These are phyloP conservation scores for Brasilioporus rufonigricans DNA, from an alignment of 768 basidiomycete species.

Conservation along the genomic window DNA sequence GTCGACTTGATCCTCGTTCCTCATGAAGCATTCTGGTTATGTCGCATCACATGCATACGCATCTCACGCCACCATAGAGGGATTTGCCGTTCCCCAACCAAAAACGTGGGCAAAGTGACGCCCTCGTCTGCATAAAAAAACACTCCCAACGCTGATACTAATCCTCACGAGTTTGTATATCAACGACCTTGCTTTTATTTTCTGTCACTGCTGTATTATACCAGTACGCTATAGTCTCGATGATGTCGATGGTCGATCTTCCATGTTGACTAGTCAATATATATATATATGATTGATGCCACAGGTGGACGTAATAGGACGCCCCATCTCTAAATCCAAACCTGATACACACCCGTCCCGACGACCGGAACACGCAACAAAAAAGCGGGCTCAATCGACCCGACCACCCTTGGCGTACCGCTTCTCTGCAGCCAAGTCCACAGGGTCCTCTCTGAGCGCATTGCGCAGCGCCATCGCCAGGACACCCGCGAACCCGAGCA, in stretches of 20 bases:
- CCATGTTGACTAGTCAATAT: no score
- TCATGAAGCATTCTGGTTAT: background rate
- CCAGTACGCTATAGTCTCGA: background rate
- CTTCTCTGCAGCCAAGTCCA: slow-evolving; percentile 11
- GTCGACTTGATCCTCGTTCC: background rate
- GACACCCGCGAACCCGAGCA: slow-evolving; percentile 8
- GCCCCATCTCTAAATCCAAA: no score
- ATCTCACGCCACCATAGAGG: no score
- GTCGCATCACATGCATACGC: no score
- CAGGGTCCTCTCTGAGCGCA: slow-evolving; percentile 17
- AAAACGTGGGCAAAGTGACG: background rate
- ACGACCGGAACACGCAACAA: no score
- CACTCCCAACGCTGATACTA: background rate
- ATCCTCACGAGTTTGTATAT: background rate
- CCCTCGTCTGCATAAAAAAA: background rate
- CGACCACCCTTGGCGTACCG: slow-evolving; percentile 20
- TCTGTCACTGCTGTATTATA: slow-evolving; percentile 7
- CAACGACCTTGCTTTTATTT: background rate
- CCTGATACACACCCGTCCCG: no score
- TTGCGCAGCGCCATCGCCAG: slow-evolving; percentile 14
- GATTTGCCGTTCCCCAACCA: no score
- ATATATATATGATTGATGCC: no score
- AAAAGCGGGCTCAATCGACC: no score
- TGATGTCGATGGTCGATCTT: no score
- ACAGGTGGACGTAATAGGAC: no score